Base-by-base conservation (phyloP, 129 eudicot species). In the Lonicera japonica region DNA sequence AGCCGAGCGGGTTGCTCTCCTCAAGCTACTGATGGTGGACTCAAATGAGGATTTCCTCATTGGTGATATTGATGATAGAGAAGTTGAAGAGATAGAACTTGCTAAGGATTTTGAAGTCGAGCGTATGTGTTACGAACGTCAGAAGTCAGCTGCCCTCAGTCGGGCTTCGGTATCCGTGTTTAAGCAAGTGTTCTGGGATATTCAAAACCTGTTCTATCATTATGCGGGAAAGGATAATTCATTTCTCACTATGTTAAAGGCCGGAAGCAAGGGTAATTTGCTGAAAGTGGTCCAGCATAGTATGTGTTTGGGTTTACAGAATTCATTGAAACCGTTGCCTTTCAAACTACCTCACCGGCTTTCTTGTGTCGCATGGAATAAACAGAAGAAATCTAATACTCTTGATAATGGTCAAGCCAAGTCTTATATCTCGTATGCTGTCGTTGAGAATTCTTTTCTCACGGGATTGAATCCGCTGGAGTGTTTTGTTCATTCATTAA, bases 201-300 rank as follows among this genome's bases (percentile, higher is more conserved):
- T 92, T 68, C 98, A 92, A 63, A 77, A 70, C 34, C 79, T 92
- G 48, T 75, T 77, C 18, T 92, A 82, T 76, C 76, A 59, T 0
- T 88, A 79, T 50, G 79, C 84, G 8, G 41, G 63, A 55, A 75
- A 64, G 46, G 78, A 80, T 2, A 92, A 92, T 47, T 82, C 98
- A 1, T 74, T 92, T 64, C 39, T 84, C 36, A 74, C 90, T 3
- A 92, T 92, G 95, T 50, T 92, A 40, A 92, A 78, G 23, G 94
- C 98, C 0, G 98, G 98, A 39, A 92, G 98, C 76, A 92, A 88
- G 70, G 94, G 98, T 16, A 92, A 77, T 58, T 56, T 88, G 64
- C 52, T 73, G 15, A 83, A 80, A 56, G 65, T 88, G 25, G 90
- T 83, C 43, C 98, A 92, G 41, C 96, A 92, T 50, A 72, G 86